These are phyloP conservation scores for Annulohypoxylon moriforme DNA, from an alignment of 495 filamentous ascomycete species.

Conservation along the genomic window DNA sequence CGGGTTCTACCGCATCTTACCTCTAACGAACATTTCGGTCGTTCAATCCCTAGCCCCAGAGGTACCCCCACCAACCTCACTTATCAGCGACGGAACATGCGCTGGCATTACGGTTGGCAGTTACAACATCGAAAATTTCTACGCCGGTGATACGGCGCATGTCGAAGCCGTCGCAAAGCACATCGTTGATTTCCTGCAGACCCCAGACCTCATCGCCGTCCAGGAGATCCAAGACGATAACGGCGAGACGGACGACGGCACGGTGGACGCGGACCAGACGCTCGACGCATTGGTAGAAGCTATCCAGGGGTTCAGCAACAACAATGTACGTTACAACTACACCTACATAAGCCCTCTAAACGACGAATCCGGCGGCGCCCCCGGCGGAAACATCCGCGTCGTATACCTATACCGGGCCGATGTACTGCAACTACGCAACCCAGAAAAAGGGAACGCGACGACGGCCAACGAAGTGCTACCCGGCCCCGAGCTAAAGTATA, in stretches of 20 bases:
- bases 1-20: slow-evolving; percentile 70
- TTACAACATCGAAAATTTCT: slow-evolving; percentile 73
- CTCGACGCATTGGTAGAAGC: slow-evolving; percentile 57
- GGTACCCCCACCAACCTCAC: slow-evolving; percentile 52
- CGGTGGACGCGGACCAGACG: slow-evolving; percentile 59
- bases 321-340: slow-evolving; percentile 56
- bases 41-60: slow-evolving; percentile 50
- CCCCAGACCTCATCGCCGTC: slow-evolving; percentile 66
- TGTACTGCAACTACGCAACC: slow-evolving; percentile 60
- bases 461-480: slow-evolving; percentile 61
- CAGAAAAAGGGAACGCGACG: slow-evolving; percentile 56
- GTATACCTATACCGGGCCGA: slow-evolving; percentile 69
- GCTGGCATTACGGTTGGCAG: slow-evolving; percentile 62
- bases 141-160: slow-evolving; percentile 56
- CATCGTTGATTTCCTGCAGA: slow-evolving; percentile 64
- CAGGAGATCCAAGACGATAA: slow-evolving; percentile 72
- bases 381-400: slow-evolving; percentile 72
- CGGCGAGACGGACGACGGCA: slow-evolving; percentile 63
- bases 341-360: slow-evolving; percentile 61
- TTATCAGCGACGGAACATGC: slow-evolving; percentile 61
- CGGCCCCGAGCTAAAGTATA: slow-evolving; percentile 63
- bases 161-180: slow-evolving; percentile 63
- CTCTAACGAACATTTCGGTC: slow-evolving; percentile 61
- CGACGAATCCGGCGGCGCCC: slow-evolving; percentile 65
- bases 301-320: slow-evolving; percentile 52